phyloP scores from a whole-genome alignment of 1,284 basidiomycete species.

The Tylopilus sp. region DNA sequence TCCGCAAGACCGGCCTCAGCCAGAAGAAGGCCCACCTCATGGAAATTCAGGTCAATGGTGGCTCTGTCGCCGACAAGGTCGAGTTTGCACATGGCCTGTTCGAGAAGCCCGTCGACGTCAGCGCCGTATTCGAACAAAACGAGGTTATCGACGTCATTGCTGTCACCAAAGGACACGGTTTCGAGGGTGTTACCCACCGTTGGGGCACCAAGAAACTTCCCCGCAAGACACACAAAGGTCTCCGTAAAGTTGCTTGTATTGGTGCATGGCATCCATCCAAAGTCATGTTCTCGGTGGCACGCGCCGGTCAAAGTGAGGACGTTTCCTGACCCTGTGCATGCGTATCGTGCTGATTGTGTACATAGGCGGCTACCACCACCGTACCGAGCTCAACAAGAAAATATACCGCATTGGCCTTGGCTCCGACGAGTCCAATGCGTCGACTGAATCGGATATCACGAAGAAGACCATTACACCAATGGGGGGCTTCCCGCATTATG shows the following conservation, averaged over 20 bases:
- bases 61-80: constrained; percentile 96
- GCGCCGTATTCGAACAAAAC: constrained; percentile 91
- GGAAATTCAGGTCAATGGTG: constrained; percentile 99
- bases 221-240: constrained; percentile 99
- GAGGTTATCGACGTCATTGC: constrained; percentile 97
- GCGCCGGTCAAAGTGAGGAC: constrained; percentile 94
- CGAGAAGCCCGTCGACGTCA: constrained; percentile 93
- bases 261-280: constrained; percentile 99
- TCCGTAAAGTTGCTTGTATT: constrained; percentile 99
- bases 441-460: constrained; percentile 92
- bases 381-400: constrained; percentile 99
- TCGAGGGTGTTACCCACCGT: constrained; percentile 98
- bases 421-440: constrained; percentile 79
- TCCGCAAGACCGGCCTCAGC: constrained; percentile 94
- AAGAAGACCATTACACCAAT: constrained; percentile 96
- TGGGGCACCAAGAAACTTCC: constrained; percentile 99
- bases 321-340: background rate
- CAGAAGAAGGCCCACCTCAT: constrained; percentile 99
- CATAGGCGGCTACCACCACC: constrained; percentile 96
- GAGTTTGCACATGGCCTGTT: constrained; percentile 94
- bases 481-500: constrained; percentile 99
- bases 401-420: constrained; percentile 94
- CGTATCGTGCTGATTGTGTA: constrained; percentile 16
- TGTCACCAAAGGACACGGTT: constrained; percentile 99
- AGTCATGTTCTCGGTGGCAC: constrained; percentile 99